Base-by-base conservation (phyloP, 495 filamentous ascomycete genomes). In the Chaetomidium leptoderma region DNA sequence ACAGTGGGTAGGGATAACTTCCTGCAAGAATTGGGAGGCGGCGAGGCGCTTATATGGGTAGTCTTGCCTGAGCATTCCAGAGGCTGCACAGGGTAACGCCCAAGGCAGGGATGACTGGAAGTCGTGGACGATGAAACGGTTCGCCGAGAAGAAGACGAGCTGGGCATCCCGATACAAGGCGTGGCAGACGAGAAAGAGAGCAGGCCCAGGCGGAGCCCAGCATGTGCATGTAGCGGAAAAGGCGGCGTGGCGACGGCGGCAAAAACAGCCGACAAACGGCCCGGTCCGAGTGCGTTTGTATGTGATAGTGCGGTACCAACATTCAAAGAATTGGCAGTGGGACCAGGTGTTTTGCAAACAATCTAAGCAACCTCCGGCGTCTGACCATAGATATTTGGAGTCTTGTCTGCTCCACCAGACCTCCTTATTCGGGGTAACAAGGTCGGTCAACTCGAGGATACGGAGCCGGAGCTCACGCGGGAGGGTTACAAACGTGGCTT, bases 361-460 rank as follows among this genome's bases (percentile, higher is more conserved):
- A 3, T 9, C 0, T 16, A 17, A 3, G 9, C 29, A 2, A 24
- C 27, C 27, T 17, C 21, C 39, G 5, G 14, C 3, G 35, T 42
- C 35, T 4, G 9, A 13, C 55, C 45, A 39, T 9, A 24, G 4
- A 14, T 49, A 50, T 32, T n/a, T 8, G 49, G 2, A 1, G 13
- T 14, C 0, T 45, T 57, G 13, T 30, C 53, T 19, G 39, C 48
- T 39, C 59, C 53, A 61, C 24, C 30, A 37, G 6, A 57, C 59
- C 44, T 61, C 53, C 24, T 57, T 57, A 16, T 16, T 49, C 6
- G 59, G 59, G 21, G 59, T 61, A 37, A 61, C 32, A 21, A 61
- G 27, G 32, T 61, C 46, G 23, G 52, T 61, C 10, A 24, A 42
- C 30, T 45, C 46, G 39, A 57, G 44, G 10, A 61, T 61, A 3